Base-by-base conservation (phyloP, 148 eudicot species). In the Chenopodium suecicum region DNA sequence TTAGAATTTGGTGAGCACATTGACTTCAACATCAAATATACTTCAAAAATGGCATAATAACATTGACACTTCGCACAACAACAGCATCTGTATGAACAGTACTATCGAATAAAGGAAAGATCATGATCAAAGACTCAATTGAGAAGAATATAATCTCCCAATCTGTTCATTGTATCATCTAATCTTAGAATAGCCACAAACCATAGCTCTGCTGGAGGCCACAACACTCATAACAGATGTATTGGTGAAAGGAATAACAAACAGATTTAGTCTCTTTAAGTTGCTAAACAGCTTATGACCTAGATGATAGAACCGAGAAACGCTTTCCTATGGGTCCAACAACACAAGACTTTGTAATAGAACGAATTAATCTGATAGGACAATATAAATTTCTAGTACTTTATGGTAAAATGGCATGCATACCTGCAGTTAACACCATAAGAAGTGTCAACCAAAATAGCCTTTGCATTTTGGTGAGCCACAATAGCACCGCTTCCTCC, bases 401-500 rank as follows among this genome's bases (percentile, higher is more conserved):
- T 41, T 3, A 54, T 23, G 1, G 68, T n/a, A 41, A 46, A 17
- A 22, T 6, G 3, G n/a, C 20, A 80, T 70, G n/a, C 84, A 44
- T 83, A 82, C 84, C 81, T 73, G 58, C 76, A 67, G 69, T 56
- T 34, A 73, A 62, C 12, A 64, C 65, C 80, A 69, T 34, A 60
- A 64, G 58, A 66, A 34, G 56, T 9, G 56, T 83, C 87, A 92
- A 79, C 90, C 94, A 77, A 93, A 95, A 79, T 90, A 88, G 31
- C 99, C 97, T 85, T 85, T 94, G 92, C 99, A 95, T 70, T 88
- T 91, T 32, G 81, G 72, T 0, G 94, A 86, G 74, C 94, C 97
- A 83, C 99, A 95, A 17, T 91, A 80, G 88, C 99, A 95, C 67
- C 81, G 89, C 80, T 94, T 93, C 88, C 88, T 94, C 85, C 92